These are phyloP conservation scores for Orobanche coerulescens DNA, from an alignment of 257 asterid species.

Conservation along the genomic window DNA sequence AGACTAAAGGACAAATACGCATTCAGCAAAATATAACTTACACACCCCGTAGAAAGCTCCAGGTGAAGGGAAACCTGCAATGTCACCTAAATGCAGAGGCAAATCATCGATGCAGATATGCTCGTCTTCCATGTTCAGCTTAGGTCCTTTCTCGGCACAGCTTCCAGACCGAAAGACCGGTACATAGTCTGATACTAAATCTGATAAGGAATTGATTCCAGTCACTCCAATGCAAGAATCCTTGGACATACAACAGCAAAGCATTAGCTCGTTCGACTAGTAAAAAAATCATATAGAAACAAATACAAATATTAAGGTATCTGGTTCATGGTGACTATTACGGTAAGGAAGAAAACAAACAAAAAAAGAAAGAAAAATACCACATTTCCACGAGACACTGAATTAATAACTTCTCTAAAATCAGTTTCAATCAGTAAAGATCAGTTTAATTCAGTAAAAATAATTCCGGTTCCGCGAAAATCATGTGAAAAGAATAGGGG, in stretches of 20 bases:
- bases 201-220: constrained; percentile 40
- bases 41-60: constrained; percentile 97
- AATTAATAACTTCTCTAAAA: too few relatives aligned
- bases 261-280: background rate
- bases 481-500: too few relatives aligned
- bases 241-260: constrained; percentile 28
- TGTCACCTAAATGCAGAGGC: constrained; percentile 45
- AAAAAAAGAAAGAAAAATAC: too few relatives aligned
- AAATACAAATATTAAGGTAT: background rate
- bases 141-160: constrained; percentile 93
- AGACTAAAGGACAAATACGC: background rate
- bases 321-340: background rate
- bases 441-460: too few relatives aligned
- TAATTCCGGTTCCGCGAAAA: too few relatives aligned
- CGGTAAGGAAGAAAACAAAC: too few relatives aligned
- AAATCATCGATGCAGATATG: constrained; percentile 77
- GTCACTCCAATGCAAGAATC: constrained; percentile 39
- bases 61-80: constrained; percentile 45
- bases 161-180: constrained; percentile 82
- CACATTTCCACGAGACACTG: too few relatives aligned
- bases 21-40: constrained; percentile 20
- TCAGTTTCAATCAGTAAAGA: too few relatives aligned
- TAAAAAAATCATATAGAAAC: background rate
- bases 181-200: constrained; percentile 43
- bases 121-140: constrained; percentile 89